Conservation (phyloP, 164 flowering plant species). For the Brasenia schreberi region DNA sequence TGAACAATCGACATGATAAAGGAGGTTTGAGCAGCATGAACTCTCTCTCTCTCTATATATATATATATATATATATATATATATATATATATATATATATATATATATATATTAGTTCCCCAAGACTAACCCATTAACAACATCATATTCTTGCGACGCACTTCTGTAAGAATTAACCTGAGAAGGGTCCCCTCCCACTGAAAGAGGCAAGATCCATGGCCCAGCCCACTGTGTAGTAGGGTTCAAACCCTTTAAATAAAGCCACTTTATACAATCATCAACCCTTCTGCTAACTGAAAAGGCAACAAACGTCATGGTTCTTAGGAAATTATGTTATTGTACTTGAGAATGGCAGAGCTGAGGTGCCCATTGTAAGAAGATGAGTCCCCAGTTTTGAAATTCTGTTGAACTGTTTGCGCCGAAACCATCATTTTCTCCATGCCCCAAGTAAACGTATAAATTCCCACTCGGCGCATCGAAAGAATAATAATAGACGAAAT, state of each 20-base stretch:
- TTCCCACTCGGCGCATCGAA: not conserved
- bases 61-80: too few species aligned
- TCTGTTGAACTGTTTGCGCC: not conserved
- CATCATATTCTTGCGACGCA: not conserved
- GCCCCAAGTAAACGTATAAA: not conserved
- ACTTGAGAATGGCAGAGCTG: not conserved
- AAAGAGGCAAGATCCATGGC: not conserved
- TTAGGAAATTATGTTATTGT: not conserved
- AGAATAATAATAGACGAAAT: not conserved
- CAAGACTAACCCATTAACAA: not conserved
- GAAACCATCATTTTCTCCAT: not conserved
- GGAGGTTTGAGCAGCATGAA: not conserved
- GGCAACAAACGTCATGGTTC: not conserved
- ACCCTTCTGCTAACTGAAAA: not conserved
- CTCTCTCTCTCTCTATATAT: too few species aligned
- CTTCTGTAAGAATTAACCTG: not conserved
- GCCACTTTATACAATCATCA: not conserved
- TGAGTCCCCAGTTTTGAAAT: conserved; percentile 8
- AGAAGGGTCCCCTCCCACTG: not conserved
- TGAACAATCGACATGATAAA: not conserved
- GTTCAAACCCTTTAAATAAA: not conserved
- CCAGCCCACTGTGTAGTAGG: not conserved
- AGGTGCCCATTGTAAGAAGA: conserved; percentile 6
- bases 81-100: too few species aligned
- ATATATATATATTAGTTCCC: not conserved